phyloP scores from a whole-genome alignment of 2,329 filamentous ascomycete species.

The Xylariales sp. region DNA sequence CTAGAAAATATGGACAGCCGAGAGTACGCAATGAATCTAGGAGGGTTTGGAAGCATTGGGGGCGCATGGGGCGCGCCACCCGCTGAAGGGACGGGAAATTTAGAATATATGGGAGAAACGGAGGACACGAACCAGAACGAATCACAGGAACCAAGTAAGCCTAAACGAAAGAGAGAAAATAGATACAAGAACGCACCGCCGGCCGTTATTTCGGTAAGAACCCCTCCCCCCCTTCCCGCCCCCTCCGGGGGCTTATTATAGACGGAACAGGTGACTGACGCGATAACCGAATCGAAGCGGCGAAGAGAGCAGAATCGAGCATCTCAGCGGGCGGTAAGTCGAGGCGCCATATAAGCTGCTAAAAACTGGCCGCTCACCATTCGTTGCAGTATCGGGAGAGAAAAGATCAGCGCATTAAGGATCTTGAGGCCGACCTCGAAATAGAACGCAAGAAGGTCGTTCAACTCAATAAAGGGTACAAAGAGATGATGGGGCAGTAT shows the following conservation, averaged over 20 bases:
- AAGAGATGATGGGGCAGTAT: no score
- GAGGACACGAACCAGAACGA: not conserved
- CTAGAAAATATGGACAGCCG: no score
- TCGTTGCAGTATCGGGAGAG: constrained; percentile 63
- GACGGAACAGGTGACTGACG: constrained; percentile 28
- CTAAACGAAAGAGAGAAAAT: constrained; percentile 63
- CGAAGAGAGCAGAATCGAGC: constrained; percentile 70
- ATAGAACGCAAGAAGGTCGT: constrained; percentile 52
- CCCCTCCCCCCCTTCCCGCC: not conserved
- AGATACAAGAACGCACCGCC: constrained; percentile 65
- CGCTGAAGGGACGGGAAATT: no score
- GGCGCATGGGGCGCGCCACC: no score
- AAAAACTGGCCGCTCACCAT: no score
- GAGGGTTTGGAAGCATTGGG: no score
- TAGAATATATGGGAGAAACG: not conserved
- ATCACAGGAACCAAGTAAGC: constrained; percentile 49
- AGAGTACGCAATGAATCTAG: no score
- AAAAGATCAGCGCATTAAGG: constrained; percentile 73
- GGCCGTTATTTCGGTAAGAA: constrained; percentile 60
- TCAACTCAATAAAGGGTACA: no score
- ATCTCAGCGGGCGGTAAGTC: constrained; percentile 62
- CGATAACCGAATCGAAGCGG: constrained; percentile 53
- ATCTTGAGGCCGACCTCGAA: constrained; percentile 68
- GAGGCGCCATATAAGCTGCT: no score
- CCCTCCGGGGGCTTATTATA: not conserved